Percentiles rank a stretch among this genome's conserved stretches.
These are phyloP conservation scores for Leccinum holopus DNA, from an alignment of 1,284 basidiomycete species.

Conservation along the genomic window DNA sequence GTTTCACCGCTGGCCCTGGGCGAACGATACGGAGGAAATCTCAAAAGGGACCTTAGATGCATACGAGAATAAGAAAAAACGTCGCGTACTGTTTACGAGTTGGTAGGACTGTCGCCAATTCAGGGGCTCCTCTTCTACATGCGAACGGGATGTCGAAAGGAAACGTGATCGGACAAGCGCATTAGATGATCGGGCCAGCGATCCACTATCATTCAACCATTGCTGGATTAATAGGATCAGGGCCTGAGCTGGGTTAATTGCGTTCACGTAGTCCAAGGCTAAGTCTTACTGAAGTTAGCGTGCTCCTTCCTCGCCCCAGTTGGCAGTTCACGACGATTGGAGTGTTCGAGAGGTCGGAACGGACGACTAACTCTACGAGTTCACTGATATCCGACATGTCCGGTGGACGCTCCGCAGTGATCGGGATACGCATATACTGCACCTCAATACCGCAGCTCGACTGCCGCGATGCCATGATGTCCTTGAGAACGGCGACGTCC, in stretches of 20 bases:
- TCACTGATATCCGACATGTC: conserved; percentile 71
- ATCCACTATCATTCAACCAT: conserved; percentile 66
- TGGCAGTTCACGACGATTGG: conserved; percentile 97
- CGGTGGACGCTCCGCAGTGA: conserved; percentile 79
- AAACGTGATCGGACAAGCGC: conserved; percentile 40
- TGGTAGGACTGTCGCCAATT: conserved; percentile 68
- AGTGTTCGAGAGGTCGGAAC: conserved; percentile 67
- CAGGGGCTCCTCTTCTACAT: conserved; percentile 31
- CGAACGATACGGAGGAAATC: conserved; percentile 91
- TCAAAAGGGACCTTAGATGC: conserved; percentile 34
- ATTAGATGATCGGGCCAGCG: conserved; percentile 40
- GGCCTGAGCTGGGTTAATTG: conserved; percentile 46
- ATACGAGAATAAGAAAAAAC: not conserved
- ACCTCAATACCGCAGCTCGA: conserved; percentile 56
- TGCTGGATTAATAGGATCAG: conserved; percentile 84
- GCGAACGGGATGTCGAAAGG: conserved; percentile 35
- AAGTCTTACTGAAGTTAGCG: conserved; percentile 74
- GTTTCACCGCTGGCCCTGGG: conserved; percentile 86
- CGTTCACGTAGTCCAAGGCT: not conserved
- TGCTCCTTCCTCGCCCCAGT: conserved; percentile 92
- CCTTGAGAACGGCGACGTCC: conserved; percentile 84
- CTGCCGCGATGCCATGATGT: conserved; percentile 77
- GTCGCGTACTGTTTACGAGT: conserved; percentile 70
- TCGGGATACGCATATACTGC: conserved; percentile 83
- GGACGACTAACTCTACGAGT: conserved; percentile 80